A percentile compares a stretch with the other conserved stretches of the same genome.
Conservation (phyloP, 1,284 basidiomycete genomes). For the Ceratobasidium sp. region DNA sequence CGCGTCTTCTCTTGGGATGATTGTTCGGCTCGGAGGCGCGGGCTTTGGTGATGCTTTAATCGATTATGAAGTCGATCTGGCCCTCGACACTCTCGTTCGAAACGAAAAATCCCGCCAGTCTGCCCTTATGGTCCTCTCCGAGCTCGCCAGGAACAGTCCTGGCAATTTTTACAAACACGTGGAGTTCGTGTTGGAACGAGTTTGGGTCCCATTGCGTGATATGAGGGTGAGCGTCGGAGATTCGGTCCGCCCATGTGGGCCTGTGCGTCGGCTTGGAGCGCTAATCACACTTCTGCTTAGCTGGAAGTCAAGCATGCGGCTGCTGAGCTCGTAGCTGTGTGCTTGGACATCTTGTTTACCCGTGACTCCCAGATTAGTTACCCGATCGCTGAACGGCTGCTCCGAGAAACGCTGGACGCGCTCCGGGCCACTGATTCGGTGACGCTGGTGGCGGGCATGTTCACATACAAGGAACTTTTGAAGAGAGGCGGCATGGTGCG, state of each 20-base stretch:
- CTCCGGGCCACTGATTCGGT: slow-evolving; percentile 24
- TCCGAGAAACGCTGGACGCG: slow-evolving; percentile 27
- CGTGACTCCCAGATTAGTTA: slow-evolving; percentile 27
- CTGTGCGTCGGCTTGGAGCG: neutral
- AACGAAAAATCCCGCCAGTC: slow-evolving; percentile 30
- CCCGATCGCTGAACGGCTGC: slow-evolving; percentile 22
- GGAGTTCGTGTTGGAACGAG: slow-evolving; percentile 85
- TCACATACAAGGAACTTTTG: slow-evolving; percentile 30
- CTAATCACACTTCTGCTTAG: slow-evolving; percentile 30
- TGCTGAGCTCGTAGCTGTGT: slow-evolving; percentile 32
- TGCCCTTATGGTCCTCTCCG: slow-evolving; percentile 27
- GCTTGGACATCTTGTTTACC: slow-evolving; percentile 32
- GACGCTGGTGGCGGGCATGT: slow-evolving; percentile 32
- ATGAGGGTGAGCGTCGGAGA: slow-evolving; percentile 18
- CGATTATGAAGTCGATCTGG: slow-evolving; percentile 29
- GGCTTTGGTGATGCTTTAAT: slow-evolving; percentile 28
- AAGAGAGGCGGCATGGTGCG: slow-evolving; percentile 35
- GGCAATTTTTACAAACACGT: slow-evolving; percentile 87
- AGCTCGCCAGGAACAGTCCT: slow-evolving; percentile 81
- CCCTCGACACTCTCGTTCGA: slow-evolving; percentile 27
- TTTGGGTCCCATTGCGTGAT: slow-evolving; percentile 78
- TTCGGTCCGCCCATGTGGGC: neutral
- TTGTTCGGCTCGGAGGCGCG: slow-evolving; percentile 1
- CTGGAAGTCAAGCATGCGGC: slow-evolving; percentile 37
- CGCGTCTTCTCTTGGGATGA: slow-evolving; percentile 15